Conservation (phyloP, 2,329 filamentous ascomycete species). For the Drechslerella coelobrocha region DNA sequence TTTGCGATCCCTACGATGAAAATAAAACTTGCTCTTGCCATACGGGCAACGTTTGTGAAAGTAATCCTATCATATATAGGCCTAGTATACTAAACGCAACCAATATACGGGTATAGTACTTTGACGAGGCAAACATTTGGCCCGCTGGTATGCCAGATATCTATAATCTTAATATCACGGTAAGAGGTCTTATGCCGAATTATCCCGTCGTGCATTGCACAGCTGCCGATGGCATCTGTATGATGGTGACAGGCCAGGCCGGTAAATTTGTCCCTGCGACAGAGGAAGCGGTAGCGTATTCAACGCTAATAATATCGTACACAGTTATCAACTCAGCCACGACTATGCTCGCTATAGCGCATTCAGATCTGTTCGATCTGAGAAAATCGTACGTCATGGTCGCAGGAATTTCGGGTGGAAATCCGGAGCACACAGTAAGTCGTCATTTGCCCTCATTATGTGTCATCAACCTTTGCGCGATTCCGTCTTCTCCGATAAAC, state of each 20-base stretch:
- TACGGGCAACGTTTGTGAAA: neutral
- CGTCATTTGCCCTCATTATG: neutral
- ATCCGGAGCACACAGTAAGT: constrained; percentile 70
- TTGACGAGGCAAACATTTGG: constrained; percentile 69
- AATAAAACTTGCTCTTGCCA: neutral
- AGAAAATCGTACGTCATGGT: constrained; percentile 73
- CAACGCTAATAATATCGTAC: neutral
- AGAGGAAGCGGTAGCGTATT: neutral
- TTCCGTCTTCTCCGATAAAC: constrained; percentile 70
- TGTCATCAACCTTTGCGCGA: constrained; percentile 65
- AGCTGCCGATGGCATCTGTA: constrained; percentile 68
- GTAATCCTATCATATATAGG: neutral
- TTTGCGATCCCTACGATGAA: neutral
- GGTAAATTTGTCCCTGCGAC: neutral
- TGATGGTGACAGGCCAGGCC: constrained; percentile 71
- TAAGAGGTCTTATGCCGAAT: constrained; percentile 70
- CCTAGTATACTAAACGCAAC: constrained; percentile 4
- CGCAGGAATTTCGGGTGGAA: constrained; percentile 75
- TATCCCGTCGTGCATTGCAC: constrained; percentile 73
- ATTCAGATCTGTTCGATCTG: constrained; percentile 70
- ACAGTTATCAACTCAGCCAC: constrained; percentile 75
- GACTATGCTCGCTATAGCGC: constrained; percentile 68
- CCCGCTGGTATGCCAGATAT: constrained; percentile 64
- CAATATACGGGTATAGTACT: constrained; percentile 62
- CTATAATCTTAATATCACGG: constrained; percentile 65